Evolutionary conservation across 345 rosid genomes (phyloP).

Genomic region (Hypericum androsaemum): DNA sequence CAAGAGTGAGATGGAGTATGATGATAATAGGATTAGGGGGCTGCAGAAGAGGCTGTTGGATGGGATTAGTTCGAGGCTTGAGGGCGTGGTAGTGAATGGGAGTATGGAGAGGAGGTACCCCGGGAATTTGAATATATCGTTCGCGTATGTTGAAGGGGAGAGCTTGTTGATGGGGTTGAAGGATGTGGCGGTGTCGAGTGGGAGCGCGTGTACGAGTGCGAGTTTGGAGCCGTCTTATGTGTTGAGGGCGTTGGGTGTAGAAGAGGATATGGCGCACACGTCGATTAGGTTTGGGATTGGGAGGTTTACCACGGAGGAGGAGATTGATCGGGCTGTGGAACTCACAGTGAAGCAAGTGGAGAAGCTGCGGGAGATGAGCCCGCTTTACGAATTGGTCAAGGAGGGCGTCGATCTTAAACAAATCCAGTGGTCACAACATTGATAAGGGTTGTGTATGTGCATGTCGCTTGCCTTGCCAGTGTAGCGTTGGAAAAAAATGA

Average conservation of each 20-base stretch:
- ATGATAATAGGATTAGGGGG: conserved; percentile 47
- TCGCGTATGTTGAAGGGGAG: conserved; percentile 97
- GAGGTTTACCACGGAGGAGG: conserved; percentile 83
- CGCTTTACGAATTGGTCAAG: conserved; percentile 87
- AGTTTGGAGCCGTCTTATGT: conserved; percentile 96
- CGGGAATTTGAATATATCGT: conserved; percentile 82
- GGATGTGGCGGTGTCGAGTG: conserved; percentile 97
- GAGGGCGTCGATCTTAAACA: conserved; percentile 80
- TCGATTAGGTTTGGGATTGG: conserved; percentile 96
- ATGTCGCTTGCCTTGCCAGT: too few species aligned
- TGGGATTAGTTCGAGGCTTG: conserved; percentile 61
- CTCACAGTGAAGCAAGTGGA: conserved; percentile 81
- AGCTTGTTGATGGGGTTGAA: conserved; percentile 93
- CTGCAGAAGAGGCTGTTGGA: conserved; percentile 64
- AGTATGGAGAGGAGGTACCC: conserved; percentile 65
- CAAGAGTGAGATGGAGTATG: conserved; percentile 80
- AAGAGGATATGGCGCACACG: conserved; percentile 96
- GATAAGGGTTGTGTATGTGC: conserved; percentile 7
- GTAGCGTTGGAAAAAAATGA: too few species aligned
- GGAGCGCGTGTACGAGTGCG: conserved; percentile 98
- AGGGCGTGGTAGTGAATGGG: conserved; percentile 86
- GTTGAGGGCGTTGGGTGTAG: conserved; percentile 89
- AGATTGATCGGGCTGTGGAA: conserved; percentile 73
- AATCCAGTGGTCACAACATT: conserved; percentile 91
- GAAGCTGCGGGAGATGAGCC: conserved; percentile 96